A percentile compares a stretch with the other conserved stretches of the same genome.
These are phyloP conservation scores for Mycena venus DNA, from an alignment of 768 basidiomycete genomes.

Conservation along the genomic window DNA sequence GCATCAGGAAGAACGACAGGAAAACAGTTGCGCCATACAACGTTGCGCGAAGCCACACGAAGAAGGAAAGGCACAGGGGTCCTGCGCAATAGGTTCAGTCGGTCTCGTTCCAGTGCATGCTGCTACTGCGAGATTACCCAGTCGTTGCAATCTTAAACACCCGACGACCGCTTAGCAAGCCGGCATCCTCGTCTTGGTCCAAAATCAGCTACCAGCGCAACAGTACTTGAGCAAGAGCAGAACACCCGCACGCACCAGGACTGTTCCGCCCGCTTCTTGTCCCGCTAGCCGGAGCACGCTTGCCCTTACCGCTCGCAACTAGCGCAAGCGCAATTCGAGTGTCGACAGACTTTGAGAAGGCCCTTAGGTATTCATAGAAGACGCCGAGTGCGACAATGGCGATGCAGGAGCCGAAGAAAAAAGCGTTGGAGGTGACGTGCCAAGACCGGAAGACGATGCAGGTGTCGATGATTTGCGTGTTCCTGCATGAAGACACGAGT, in stretches of 20 bases:
- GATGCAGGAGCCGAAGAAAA: constrained; percentile 76
- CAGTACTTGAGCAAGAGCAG: too few relatives aligned
- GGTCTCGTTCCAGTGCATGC: not conserved
- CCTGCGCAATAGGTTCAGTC: constrained; percentile 44
- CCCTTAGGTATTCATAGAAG: constrained; percentile 86
- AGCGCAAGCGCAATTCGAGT: constrained; percentile 65
- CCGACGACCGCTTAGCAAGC: constrained; percentile 64
- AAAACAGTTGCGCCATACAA: constrained; percentile 85
- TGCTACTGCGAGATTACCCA: constrained; percentile 63
- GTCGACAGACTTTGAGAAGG: constrained; percentile 72
- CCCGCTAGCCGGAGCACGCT: constrained; percentile 45
- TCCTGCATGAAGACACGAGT: constrained; percentile 51
- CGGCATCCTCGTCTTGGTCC: constrained; percentile 62
- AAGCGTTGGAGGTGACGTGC: constrained; percentile 72
- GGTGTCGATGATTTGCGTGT: constrained; percentile 83
- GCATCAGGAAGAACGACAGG: constrained; percentile 92
- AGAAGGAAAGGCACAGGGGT: constrained; percentile 62
- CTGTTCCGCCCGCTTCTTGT: constrained; percentile 43
- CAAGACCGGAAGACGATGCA: constrained; percentile 86
- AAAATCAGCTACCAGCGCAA: constrained; percentile 48
- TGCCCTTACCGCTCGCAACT: constrained; percentile 61
- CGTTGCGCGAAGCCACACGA: constrained; percentile 70
- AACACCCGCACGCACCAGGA: constrained; percentile 34
- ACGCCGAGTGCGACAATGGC: constrained; percentile 76
- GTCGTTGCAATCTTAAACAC: constrained; percentile 48